Base-by-base conservation (phyloP, 2,329 filamentous ascomycete genomes). In the Tetracladium maxilliforme region DNA sequence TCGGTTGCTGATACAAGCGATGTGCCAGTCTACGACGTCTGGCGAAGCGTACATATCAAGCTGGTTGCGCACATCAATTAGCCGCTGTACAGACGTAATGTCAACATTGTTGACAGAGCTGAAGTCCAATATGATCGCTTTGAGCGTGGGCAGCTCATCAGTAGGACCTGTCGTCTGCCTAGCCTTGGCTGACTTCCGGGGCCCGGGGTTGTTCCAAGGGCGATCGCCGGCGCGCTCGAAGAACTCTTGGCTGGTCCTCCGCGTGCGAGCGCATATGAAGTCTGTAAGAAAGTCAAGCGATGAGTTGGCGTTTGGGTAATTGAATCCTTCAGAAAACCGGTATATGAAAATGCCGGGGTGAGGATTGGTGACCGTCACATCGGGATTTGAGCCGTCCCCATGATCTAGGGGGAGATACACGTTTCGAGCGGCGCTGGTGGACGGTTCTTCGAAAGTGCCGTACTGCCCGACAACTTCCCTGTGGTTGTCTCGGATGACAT, bases 291-390 rank as follows among this genome's bases (percentile, higher is more conserved):
- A 70, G 42, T 94, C 84, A 29, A 93, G 69, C 35, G 92, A 84
- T 45, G 82, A 75, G 41, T 82, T 82, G 12, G 84, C 84, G 39
- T 93, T 98, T 31, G 87, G 83, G 42, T 95, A 98, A 52, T 90
- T 92, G 62, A 92, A 93, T 21, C 86, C 82, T 54, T 95, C 87
- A 0, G 79, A 73, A 50, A 93, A 94, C 22, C 87, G 74, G 56
- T 92, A 95, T 43, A 95, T 92, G 52, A 95, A 92, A 36, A 98
- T 67, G 26, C 90, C 90, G 1, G 87, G 87, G 41, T 90, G 82
- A 1, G 90, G 86, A 27, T 70, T 70, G 33, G 80, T 63, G n/a
- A 92, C 60, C 8, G 77, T 64, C 23, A 95, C 63, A 14, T 76
- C 64, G 0, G 87, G 87, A 47, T 95, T 95, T 2, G 82, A 84